These are phyloP conservation scores for Pilaira anomala DNA, from an alignment of 192 early-diverging fungal genomes.

Conservation along the genomic window DNA sequence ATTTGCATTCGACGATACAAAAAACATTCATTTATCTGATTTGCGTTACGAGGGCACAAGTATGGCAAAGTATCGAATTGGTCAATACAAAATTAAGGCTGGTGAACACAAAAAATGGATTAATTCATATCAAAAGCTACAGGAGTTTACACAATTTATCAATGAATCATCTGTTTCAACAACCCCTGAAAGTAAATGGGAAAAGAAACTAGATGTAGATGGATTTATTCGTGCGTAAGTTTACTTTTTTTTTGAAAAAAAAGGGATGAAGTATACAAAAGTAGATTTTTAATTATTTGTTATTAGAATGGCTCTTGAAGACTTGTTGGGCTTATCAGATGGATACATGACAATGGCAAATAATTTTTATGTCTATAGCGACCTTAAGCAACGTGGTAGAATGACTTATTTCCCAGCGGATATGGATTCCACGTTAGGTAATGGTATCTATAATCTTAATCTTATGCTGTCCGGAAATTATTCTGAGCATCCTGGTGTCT, in stretches of 20 bases:
- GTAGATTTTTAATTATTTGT: not conserved
- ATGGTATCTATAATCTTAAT: not conserved
- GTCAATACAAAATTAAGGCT: constrained; percentile 4
- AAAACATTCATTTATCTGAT: not conserved
- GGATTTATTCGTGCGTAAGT: constrained; percentile 16
- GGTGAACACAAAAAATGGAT: not conserved
- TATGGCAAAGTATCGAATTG: constrained; percentile 5
- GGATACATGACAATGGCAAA: constrained; percentile 1
- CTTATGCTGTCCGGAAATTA: constrained; percentile 15
- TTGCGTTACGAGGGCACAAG: not conserved
- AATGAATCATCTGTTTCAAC: not conserved
- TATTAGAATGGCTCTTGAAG: constrained; percentile 17
- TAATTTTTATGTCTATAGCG: constrained; percentile 13
- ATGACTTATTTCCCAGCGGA: constrained; percentile 6
- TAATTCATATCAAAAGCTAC: not conserved
- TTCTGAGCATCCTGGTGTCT: constrained; percentile 10
- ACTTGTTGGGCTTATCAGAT: constrained; percentile 8
- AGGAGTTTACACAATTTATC: constrained; percentile 13
- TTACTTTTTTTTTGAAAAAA: no score
- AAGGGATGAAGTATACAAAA: not conserved
- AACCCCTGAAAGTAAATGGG: constrained; percentile 2
- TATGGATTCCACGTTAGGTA: not conserved
- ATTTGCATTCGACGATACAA: not conserved
- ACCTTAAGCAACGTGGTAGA: not conserved
- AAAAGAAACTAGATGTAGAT: not conserved